Base-by-base conservation (phyloP, 176 grass and related monocot species). In the Hyparrhenia diplandra region DNA sequence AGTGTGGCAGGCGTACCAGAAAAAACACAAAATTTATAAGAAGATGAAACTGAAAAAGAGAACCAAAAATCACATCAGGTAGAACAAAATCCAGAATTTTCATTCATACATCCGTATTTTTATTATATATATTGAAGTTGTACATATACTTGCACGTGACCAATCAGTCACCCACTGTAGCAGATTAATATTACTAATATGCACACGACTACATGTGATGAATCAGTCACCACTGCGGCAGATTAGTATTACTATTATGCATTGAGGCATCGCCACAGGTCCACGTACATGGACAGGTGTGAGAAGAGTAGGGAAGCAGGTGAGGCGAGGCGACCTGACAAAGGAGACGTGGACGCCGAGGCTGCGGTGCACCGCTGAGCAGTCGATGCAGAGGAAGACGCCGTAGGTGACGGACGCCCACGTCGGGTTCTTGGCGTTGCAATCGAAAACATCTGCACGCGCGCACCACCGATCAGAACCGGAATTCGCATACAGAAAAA, bases 361-460 rank as follows among this genome's bases (percentile, higher is more conserved):
- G 90, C 95, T 90, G 30, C 95, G 95, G 86, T 97, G 95, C 57
- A 87, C 85, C 5, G 92, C 92, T 2, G 95, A 97, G 88, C 92
- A 97, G 87, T 97, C 95, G 67, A 94, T 90, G 88, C 95, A 97
- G 45, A 97, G 92, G 77, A 97, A 97, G 57, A 97, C 85, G 29
- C 95, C 95, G 69, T 92, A 91, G 32, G 95, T 97, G 80, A 97
- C 95, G 73, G 95, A 97, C 16, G 95, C 95, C 92, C 95, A 97
- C 20, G 95, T 92, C 13, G 95, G 95, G 76, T 92, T 97, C 90
- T 92, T 97, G 17, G 95, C 90, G 86, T 92, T 94, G 87, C 95
- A 97, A 75, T 97, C 95, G 75, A 97, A 97, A 83, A 97, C 86
- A 94, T 94, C 95, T 97, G 82, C 73, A 23, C 16, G 69, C 42